These are phyloP conservation scores for Boletus rufocinnamomeus DNA, from an alignment of 768 basidiomycete genomes.

Conservation along the genomic window DNA sequence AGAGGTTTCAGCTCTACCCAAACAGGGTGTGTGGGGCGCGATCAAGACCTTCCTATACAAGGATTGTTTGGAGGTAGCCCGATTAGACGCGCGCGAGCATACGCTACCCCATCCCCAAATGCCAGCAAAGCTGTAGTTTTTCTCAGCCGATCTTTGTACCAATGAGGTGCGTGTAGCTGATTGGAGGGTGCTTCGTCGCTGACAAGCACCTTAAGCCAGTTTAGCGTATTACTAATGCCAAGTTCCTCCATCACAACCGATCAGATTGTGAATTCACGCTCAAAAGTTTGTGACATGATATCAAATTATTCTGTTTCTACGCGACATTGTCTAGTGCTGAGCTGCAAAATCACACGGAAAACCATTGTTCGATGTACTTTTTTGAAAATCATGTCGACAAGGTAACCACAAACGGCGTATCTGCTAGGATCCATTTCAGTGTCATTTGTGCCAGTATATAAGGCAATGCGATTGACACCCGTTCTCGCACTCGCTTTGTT, in stretches of 20 bases:
- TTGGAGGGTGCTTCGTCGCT: background rate
- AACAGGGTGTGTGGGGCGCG: slow-evolving; percentile 67
- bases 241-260: slow-evolving; percentile 12
- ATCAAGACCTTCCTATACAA: slow-evolving; percentile 68
- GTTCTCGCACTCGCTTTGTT: background rate
- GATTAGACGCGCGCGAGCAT: slow-evolving; percentile 20
- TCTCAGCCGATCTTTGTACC: background rate
- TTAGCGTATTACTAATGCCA: background rate
- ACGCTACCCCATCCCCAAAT: slow-evolving; percentile 3
- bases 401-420: slow-evolving; percentile 14
- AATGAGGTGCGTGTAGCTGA: slow-evolving; percentile 10
- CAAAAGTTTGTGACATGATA: background rate
- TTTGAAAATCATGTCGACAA: slow-evolving; percentile 16
- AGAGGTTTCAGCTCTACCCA: slow-evolving; percentile 50
- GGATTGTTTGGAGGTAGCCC: slow-evolving; percentile 49
- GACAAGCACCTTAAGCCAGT: slow-evolving; percentile 7
- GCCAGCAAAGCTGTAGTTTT: slow-evolving; percentile 21
- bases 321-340: slow-evolving; percentile 4
- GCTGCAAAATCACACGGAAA: slow-evolving; percentile 5
- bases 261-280: slow-evolving; percentile 6
- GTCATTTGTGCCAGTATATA: slow-evolving; percentile 10
- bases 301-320: slow-evolving; percentile 17
- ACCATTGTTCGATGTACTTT: slow-evolving; percentile 8
- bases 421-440: background rate
- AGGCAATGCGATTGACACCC: background rate